These are phyloP conservation scores for Spathaspora jeffriesii DNA, from an alignment of 1,139 yeast species.

Conservation along the genomic window DNA sequence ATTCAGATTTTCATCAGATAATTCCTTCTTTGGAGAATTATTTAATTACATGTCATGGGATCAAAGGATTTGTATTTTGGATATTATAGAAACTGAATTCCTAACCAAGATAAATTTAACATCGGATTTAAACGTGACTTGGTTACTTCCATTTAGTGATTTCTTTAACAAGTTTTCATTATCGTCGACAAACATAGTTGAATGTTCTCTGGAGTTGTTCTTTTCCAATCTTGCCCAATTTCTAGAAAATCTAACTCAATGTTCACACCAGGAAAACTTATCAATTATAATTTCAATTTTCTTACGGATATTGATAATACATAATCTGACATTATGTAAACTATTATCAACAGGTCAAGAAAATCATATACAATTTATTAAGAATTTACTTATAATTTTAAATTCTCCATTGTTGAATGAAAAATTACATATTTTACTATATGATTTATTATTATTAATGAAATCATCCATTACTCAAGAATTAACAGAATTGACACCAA, in stretches of 20 bases:
- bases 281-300: constrained; percentile 37
- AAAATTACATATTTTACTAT: constrained; percentile 57
- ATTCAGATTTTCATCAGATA: constrained; percentile 36
- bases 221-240: constrained; percentile 21
- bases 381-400: constrained; percentile 47
- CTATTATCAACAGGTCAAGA: constrained; percentile 30
- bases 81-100: constrained; percentile 28
- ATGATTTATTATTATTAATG: constrained; percentile 62
- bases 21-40: constrained; percentile 44
- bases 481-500: constrained; percentile 15
- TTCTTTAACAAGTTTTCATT: constrained; percentile 41
- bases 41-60: constrained; percentile 34
- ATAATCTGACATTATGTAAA: constrained; percentile 42
- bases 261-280: constrained; percentile 11
- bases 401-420: constrained; percentile 45
- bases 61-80: constrained; percentile 27
- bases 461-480: constrained; percentile 37
- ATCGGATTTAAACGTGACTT: constrained; percentile 11
- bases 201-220: constrained; percentile 16
- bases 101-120: constrained; percentile 19
- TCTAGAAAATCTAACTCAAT: constrained; percentile 19
- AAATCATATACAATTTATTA: constrained; percentile 36
- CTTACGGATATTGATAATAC: constrained; percentile 61
- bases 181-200: constrained; percentile 23
- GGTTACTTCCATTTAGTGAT: constrained; percentile 35